A percentile compares a stretch with the other conserved stretches of the same genome.
phyloP scores from a whole-genome alignment of 192 early-diverging fungal genomes.

The Pilaira anomala region DNA sequence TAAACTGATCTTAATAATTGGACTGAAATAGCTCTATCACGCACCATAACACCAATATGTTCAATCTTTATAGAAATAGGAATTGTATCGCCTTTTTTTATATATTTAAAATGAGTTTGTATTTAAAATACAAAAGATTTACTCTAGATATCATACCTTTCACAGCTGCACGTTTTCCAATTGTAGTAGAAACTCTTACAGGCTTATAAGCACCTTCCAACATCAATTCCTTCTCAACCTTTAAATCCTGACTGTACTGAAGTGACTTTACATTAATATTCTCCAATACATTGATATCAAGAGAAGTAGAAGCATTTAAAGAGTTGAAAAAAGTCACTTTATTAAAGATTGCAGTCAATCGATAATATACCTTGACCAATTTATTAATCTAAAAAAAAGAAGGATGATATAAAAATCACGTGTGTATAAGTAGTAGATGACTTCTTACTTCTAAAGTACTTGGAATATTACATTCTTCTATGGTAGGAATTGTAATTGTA shows the following conservation, averaged over 20 bases:
- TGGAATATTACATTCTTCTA: background rate
- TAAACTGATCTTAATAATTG: constrained; percentile 8
- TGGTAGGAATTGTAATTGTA: constrained; percentile 1
- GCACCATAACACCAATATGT: constrained; percentile 4
- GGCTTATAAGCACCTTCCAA: background rate
- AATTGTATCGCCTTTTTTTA: constrained; percentile 7
- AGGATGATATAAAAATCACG: too few species aligned
- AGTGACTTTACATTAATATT: background rate
- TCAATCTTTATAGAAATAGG: constrained; percentile 8
- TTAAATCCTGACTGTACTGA: background rate
- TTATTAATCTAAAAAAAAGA: constrained; percentile 8
- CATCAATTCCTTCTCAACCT: background rate
- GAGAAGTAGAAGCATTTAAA: background rate
- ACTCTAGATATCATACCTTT: constrained; percentile 1
- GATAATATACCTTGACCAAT: background rate
- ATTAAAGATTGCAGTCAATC: background rate
- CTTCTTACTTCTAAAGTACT: constrained; percentile 14
- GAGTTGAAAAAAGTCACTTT: background rate
- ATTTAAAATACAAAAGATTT: too few species aligned
- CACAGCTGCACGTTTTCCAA: constrained; percentile 15
- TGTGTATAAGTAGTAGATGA: background rate
- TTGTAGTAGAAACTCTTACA: constrained; percentile 1
- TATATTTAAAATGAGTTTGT: too few species aligned
- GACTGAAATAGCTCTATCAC: constrained; percentile 3
- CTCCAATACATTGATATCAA: constrained; percentile 4